Base-by-base conservation (phyloP, 2,329 filamentous ascomycete species). In the Stagonosporopsis tanaceti region DNA sequence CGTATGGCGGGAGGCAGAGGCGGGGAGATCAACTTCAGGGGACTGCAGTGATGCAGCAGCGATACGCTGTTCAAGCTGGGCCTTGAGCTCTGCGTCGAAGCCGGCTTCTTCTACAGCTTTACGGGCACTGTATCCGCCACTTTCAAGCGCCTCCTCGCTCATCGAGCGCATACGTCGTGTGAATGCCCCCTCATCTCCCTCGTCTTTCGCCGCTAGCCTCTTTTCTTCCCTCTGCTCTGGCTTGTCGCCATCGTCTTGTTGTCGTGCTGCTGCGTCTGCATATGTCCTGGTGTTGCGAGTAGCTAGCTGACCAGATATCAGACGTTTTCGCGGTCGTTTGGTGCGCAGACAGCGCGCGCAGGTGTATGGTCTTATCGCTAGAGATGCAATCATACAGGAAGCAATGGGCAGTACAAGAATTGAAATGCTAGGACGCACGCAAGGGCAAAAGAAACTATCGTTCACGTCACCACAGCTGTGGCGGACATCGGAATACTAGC, bases 1-100 rank as follows among this genome's bases (percentile, higher is more conserved):
- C 2, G 89, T 90, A 12, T 88, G 89, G 64, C 83, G 82, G 15
- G 89, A 88, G 12, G 90, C 87, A n/a, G 85, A 83, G 4, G 83
- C 78, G 35, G 85, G 84, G 71, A 87, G 75, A 34, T 81, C 76
- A 5, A 77, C 78, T 65, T 85, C 77, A 2, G 84, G 82, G 54
- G 87, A 82, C 2, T 77, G 79, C 64, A 88, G 87, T 30, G 78
- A 78, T n/a, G 83, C 80, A 47, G 78, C 79, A 2, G 83, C 82
- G 53, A 89, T 83, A 56, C 84, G 81, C 63, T 86, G 84, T 72
- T 87, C 84, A 11, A 89, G 75, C 66, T 83, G 75, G 52, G 75
- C 76, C 72, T 84, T 86, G 62, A 89, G 72, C 5, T 87, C 85
- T 47, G 87, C 84, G 57, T 83, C 86, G 74, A 89, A 89, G 45